These are phyloP conservation scores for Penicillium paxilli DNA, from an alignment of 495 filamentous ascomycete genomes.

Conservation along the genomic window DNA sequence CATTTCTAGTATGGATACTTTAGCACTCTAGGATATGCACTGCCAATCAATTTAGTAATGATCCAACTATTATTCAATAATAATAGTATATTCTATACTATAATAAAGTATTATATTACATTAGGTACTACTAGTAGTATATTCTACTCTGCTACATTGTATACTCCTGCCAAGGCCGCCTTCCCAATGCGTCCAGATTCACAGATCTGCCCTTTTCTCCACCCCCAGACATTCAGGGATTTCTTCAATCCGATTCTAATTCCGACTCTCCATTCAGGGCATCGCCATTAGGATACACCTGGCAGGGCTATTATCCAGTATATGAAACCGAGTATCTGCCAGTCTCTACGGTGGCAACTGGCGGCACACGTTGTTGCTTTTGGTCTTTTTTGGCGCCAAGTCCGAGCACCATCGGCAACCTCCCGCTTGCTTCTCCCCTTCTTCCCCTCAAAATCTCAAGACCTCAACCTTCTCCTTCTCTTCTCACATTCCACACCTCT, in stretches of 20 bases:
- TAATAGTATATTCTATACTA: too few relatives aligned
- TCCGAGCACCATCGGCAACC: neutral
- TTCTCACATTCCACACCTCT: conserved; percentile 14
- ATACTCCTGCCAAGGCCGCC: neutral
- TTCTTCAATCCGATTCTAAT: too few relatives aligned
- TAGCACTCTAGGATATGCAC: too few relatives aligned
- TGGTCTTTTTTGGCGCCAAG: neutral
- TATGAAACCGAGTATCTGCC: too few relatives aligned
- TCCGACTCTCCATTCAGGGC: too few relatives aligned
- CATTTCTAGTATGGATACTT: too few relatives aligned
- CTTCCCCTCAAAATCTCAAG: neutral
- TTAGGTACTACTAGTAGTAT: neutral
- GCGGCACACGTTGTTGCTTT: too few relatives aligned
- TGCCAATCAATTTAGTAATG: too few relatives aligned
- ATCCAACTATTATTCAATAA: too few relatives aligned
- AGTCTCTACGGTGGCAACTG: neutral
- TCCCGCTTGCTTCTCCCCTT: neutral
- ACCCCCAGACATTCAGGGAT: neutral
- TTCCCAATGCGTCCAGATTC: neutral
- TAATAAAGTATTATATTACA: too few relatives aligned
- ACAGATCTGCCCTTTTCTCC: neutral
- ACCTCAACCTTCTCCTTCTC: neutral
- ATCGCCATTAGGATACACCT: neutral
- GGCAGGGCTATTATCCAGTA: too few relatives aligned
- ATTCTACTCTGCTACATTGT: neutral